phyloP scores from a whole-genome alignment of 2,329 filamentous ascomycete genomes.

The Chrysosporium queenslandicum region DNA sequence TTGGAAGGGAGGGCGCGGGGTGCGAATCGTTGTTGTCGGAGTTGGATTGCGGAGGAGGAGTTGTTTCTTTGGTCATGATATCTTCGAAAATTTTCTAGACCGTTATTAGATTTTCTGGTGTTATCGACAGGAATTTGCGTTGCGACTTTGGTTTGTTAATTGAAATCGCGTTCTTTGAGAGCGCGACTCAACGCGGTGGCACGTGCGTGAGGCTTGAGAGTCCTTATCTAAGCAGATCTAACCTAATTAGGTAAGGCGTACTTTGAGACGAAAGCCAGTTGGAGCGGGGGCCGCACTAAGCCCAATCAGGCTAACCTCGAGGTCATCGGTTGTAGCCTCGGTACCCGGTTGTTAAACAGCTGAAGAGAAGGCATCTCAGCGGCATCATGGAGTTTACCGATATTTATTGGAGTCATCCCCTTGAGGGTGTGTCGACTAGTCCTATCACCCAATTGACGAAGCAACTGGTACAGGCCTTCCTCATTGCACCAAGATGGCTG shows the following conservation, averaged over 20 bases:
- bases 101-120: too few relatives aligned
- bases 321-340: not conserved
- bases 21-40: slow-evolving; percentile 26
- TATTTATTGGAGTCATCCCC: not conserved
- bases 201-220: not conserved
- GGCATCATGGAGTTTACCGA: not conserved
- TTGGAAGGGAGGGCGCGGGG: slow-evolving; percentile 50
- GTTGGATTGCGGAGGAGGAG: slow-evolving; percentile 29
- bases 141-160: not conserved
- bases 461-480: not conserved
- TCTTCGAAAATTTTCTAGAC: too few relatives aligned
- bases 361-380: not conserved
- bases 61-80: slow-evolving; percentile 31
- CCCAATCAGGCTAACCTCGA: not conserved
- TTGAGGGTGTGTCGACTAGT: not conserved
- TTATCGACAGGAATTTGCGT: not conserved
- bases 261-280: not conserved
- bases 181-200: not conserved
- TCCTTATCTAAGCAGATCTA: not conserved
- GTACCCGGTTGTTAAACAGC: slow-evolving; percentile 7
- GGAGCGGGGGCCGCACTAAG: not conserved
- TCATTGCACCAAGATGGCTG: slow-evolving; percentile 53
- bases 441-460: not conserved
- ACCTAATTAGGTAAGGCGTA: not conserved
- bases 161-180: not conserved